Evolutionary conservation across 108 stramenopile species (phyloP), one percentile per base, ranked within the genome.

Genomic region (Cyclotella atomus): DNA sequence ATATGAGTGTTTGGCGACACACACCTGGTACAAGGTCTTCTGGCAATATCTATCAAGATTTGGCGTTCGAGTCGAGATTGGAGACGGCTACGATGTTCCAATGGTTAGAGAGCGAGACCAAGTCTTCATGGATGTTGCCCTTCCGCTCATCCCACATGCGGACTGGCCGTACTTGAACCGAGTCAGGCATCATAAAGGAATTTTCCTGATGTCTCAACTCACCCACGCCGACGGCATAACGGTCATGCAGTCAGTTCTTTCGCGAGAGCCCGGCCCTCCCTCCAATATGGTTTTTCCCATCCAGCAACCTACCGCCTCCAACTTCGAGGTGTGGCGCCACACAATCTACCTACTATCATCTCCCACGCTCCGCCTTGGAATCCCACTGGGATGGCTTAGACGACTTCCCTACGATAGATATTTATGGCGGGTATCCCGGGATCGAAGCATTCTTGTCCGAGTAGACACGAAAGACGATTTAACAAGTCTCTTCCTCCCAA

Each of bases 1-100:
- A 2, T 57, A 25, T 54, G 41, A 2, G 2, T 0, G 5, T 28
- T 38, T 57, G 9, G 25, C 35, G 27, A 69, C 52, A 19, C 2
- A 23, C 3, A 53, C 66, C 2, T 68, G 66, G 66, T 53, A 17
- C 50, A 68, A 68, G 16, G 19, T 36, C 2, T 12, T 68, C 21
- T 68, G 66, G 66, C 16, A 68, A 17, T 43, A 43, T 5, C 7
- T 53, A 2, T 0, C 29, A 4, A 4, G 33, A 0, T 68, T 23
- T n/a, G 2, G n/a, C 16, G n/a, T 60, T 2, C 2, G 19, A 8
- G 2, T 60, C 2, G 24, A 60, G 4, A 2, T 60, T 9, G 59
- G 36, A 17, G n/a, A 60, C 2, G 12, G 9, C 7, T 9, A 36
- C 17, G 19, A 6, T n/a, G 25, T 60, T 2, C 33, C 59, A 3